Conservation (phyloP, 2,329 filamentous ascomycete species). For the Colletotrichum ledebouriae region DNA sequence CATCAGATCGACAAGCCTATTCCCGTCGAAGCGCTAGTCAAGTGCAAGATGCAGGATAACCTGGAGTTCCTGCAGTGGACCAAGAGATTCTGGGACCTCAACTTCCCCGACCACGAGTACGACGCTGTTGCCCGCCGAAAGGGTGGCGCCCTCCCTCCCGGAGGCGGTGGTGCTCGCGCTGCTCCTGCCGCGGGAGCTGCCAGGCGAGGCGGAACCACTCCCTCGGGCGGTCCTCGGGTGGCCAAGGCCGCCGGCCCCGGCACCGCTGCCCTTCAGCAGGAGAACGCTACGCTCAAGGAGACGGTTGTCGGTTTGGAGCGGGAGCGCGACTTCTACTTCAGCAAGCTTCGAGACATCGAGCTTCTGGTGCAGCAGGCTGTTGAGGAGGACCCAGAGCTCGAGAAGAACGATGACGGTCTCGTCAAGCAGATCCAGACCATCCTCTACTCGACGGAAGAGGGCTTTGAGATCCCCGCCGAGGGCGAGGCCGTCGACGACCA, state of each 20-base stretch:
- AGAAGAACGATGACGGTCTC: conserved; percentile 92
- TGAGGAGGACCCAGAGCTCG: conserved; percentile 91
- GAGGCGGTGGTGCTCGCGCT: conserved; percentile 62
- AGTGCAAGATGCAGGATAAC: conserved; percentile 99
- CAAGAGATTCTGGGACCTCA: conserved; percentile 97
- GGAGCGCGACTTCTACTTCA: conserved; percentile 99
- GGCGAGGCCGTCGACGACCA: conserved; percentile 79
- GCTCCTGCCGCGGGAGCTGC: conserved; percentile 64
- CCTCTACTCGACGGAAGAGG: conserved; percentile 95
- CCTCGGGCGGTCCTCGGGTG: conserved; percentile 64
- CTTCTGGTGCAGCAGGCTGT: conserved; percentile 92
- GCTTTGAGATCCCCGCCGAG: conserved; percentile 91
- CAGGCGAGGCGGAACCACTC: conserved; percentile 72
- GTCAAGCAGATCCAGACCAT: conserved; percentile 97
- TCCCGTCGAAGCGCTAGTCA: conserved; percentile 88
- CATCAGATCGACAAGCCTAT: conserved; percentile 92
- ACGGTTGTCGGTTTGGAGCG: conserved; percentile 95
- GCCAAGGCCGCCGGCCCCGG: conserved; percentile 65
- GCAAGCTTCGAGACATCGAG: conserved; percentile 97
- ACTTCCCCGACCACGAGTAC: conserved; percentile 97
- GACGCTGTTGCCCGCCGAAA: conserved; percentile 90
- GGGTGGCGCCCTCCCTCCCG: conserved; percentile 70
- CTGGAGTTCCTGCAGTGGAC: conserved; percentile 98
- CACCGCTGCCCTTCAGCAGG: conserved; percentile 81
- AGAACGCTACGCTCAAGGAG: conserved; percentile 92